These are phyloP conservation scores for Lactifluus subvellereus DNA, from an alignment of 768 basidiomycete genomes.

Conservation along the genomic window DNA sequence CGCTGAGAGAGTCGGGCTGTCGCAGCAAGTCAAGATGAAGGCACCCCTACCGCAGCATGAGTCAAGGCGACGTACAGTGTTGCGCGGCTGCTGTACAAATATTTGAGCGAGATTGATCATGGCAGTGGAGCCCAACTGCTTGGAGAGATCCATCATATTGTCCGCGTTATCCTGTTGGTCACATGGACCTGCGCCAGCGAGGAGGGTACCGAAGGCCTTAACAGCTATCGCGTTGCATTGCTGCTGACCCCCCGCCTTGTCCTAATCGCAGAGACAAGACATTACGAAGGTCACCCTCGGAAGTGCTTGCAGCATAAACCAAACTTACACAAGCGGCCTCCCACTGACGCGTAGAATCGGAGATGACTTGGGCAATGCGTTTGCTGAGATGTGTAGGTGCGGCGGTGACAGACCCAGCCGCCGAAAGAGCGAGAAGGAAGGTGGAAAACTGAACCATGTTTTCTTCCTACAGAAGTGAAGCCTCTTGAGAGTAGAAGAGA, in stretches of 20 bases:
- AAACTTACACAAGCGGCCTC: conserved; percentile 43
- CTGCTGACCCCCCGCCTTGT: conserved; percentile 48
- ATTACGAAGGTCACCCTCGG: background rate
- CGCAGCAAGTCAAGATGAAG: background rate
- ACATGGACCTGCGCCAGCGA: conserved; percentile 41
- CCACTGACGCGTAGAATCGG: conserved; percentile 39
- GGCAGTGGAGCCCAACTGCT: conserved; percentile 39
- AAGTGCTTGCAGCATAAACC: background rate
- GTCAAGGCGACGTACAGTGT: conserved; percentile 36
- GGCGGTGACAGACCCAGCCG: conserved; percentile 32
- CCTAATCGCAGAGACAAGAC: conserved; percentile 29
- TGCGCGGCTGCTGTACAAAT: conserved; percentile 53
- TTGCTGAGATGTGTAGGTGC: conserved; percentile 35
- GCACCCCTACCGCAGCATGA: background rate
- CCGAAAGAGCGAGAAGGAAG: conserved; percentile 32
- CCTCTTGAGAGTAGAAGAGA: background rate
- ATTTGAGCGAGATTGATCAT: conserved; percentile 51
- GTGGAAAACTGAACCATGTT: conserved; percentile 34
- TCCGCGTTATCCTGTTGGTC: conserved; percentile 47
- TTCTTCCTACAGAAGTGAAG: background rate
- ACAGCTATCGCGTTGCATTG: conserved; percentile 55
- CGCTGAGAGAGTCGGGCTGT: conserved; percentile 39
- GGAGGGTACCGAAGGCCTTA: conserved; percentile 50
- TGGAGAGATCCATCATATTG: conserved; percentile 45
- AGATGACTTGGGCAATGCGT: conserved; percentile 44